phyloP scores from a whole-genome alignment of 345 rosid genomes.

The Gossypium longicalyx region DNA sequence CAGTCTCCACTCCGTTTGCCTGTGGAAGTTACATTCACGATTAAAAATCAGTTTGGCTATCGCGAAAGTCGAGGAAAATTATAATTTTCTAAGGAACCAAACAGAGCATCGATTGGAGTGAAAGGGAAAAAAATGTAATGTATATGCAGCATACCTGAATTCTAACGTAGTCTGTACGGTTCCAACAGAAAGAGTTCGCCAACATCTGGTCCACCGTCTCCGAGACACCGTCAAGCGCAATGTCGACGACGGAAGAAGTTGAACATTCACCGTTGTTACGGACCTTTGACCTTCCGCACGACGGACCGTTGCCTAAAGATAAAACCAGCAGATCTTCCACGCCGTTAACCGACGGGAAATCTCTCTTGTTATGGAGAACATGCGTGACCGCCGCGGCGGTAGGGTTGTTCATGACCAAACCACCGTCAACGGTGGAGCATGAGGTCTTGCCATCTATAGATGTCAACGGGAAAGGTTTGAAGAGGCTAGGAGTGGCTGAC shows the following conservation, averaged over 20 bases:
- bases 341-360: slow-evolving; percentile 76
- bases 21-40: slow-evolving; percentile 31
- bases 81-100: slow-evolving; percentile 20
- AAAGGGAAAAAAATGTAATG: not conserved
- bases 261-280: slow-evolving; percentile 61
- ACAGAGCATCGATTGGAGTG: slow-evolving; percentile 1
- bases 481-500: slow-evolving; percentile 73
- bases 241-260: slow-evolving; percentile 62
- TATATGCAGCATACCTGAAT: slow-evolving; percentile 56
- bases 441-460: slow-evolving; percentile 81
- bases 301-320: slow-evolving; percentile 78
- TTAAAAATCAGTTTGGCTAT: not conserved
- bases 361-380: slow-evolving; percentile 95
- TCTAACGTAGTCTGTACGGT: slow-evolving; percentile 86
- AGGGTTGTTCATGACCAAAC: slow-evolving; percentile 96
- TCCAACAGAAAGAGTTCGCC: slow-evolving; percentile 92
- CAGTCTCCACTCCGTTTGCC: slow-evolving; percentile 54
- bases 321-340: slow-evolving; percentile 83
- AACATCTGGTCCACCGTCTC: slow-evolving; percentile 94
- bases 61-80: not conserved
- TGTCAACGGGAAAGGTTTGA: slow-evolving; percentile 62
- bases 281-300: slow-evolving; percentile 30
- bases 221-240: slow-evolving; percentile 83
- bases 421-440: slow-evolving; percentile 85
- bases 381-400: slow-evolving; percentile 89